These are phyloP conservation scores for Penicillium bovifimosum DNA, from an alignment of 495 filamentous ascomycete genomes.

Conservation along the genomic window DNA sequence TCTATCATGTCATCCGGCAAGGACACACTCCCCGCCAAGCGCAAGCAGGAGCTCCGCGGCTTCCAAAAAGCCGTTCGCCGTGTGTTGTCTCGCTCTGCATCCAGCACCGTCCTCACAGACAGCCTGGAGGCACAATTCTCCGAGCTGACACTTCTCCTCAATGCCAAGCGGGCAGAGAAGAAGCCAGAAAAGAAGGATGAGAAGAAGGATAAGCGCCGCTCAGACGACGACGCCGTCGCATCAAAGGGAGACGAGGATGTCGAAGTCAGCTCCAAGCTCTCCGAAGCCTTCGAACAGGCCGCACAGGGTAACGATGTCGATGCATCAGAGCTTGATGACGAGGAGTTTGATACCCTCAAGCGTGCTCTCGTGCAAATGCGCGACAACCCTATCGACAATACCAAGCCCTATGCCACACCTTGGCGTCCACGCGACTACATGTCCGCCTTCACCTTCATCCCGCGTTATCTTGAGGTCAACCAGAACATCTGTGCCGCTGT, in stretches of 20 bases:
- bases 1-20: slow-evolving; percentile 45
- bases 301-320: slow-evolving; percentile 36
- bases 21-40: slow-evolving; percentile 49
- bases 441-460: slow-evolving; percentile 89
- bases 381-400: slow-evolving; percentile 68
- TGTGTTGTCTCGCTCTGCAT: slow-evolving; percentile 46
- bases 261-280: slow-evolving; percentile 30
- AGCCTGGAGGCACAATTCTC: slow-evolving; percentile 50
- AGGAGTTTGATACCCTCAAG: slow-evolving; percentile 39
- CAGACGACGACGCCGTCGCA: not conserved
- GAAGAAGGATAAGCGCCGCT: slow-evolving; percentile 8
- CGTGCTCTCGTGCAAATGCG: slow-evolving; percentile 50
- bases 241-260: slow-evolving; percentile 2
- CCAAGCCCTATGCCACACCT: slow-evolving; percentile 84
- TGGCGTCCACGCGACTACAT: slow-evolving; percentile 88
- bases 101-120: slow-evolving; percentile 39
- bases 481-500: slow-evolving; percentile 92
- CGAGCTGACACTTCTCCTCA: slow-evolving; percentile 38
- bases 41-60: slow-evolving; percentile 56
- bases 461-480: slow-evolving; percentile 93
- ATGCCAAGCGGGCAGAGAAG: slow-evolving; percentile 34
- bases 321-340: slow-evolving; percentile 34
- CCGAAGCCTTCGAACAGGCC: slow-evolving; percentile 40
- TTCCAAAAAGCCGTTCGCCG: slow-evolving; percentile 51
- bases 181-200: slow-evolving; percentile 18